phyloP scores from a whole-genome alignment of 768 basidiomycete genomes.

The Lentinus brumalis region DNA sequence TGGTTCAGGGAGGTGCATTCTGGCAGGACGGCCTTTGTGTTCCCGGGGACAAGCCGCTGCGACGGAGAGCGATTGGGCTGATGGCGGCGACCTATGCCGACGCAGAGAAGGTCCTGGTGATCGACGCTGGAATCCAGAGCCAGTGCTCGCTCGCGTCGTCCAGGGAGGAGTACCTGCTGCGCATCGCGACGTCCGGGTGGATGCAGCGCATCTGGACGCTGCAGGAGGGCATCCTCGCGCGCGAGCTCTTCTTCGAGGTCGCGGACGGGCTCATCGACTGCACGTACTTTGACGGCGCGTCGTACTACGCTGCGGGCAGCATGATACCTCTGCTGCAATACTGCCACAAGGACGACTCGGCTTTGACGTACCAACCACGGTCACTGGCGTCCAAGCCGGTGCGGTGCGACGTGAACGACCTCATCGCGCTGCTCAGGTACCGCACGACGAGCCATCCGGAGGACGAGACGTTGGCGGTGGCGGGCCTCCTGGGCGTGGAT shows the following conservation, averaged over 20 bases:
- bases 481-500: slow-evolving; percentile 3
- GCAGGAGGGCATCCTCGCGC: slow-evolving; percentile 9
- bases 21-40: slow-evolving; percentile 12
- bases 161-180: slow-evolving; percentile 1
- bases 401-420: too few relatives aligned
- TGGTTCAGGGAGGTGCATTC: slow-evolving; percentile 5
- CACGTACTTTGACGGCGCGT: too few relatives aligned
- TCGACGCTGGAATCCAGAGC: slow-evolving; percentile 8
- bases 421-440: too few relatives aligned
- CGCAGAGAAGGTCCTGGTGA: slow-evolving; percentile 12
- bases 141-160: neutral
- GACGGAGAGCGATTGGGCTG: slow-evolving; percentile 11
- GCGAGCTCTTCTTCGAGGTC: slow-evolving; percentile 9
- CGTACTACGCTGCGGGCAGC: neutral
- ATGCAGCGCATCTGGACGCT: slow-evolving; percentile 14
- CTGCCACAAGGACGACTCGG: neutral
- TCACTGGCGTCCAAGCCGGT: too few relatives aligned
- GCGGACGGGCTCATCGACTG: slow-evolving; percentile 1
- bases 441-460: slow-evolving; percentile 5
- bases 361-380: neutral
- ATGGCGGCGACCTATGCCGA: slow-evolving; percentile 13
- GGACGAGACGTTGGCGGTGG: slow-evolving; percentile 4
- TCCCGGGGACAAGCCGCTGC: neutral
- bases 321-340: neutral
- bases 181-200: slow-evolving; percentile 12